Percentiles rank a stretch among this genome's conserved stretches.
Evolutionary conservation across 495 filamentous ascomycete genomes (phyloP).

Genomic region (Aspergillus asperescens): DNA sequence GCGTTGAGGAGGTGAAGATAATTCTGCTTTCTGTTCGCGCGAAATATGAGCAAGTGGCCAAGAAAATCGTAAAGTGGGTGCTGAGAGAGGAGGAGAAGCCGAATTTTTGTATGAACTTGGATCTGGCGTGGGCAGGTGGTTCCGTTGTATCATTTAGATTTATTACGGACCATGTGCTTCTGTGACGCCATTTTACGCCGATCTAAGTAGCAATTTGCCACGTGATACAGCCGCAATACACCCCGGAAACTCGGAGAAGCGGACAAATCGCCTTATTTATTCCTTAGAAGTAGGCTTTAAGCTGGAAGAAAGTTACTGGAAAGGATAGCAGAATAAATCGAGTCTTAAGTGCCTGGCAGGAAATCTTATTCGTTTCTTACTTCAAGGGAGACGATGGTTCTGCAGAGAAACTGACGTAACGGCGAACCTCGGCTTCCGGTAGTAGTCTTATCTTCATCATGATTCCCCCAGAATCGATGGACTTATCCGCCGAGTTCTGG

Average conservation of each 20-base stretch:
- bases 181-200: conserved; percentile 3
- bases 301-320: no score
- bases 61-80: not conserved
- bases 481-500: conserved; percentile 30
- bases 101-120: not conserved
- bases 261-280: no score
- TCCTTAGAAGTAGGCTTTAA: no score
- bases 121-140: not conserved
- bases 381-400: no score
- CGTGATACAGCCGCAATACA: conserved; percentile 1
- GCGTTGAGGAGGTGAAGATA: not conserved
- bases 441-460: conserved; percentile 31
- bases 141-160: not conserved
- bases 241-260: not conserved
- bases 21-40: not conserved
- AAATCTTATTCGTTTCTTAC: no score
- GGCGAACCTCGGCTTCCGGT: conserved; percentile 42
- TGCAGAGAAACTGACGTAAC: conserved; percentile 18
- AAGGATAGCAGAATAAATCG: no score
- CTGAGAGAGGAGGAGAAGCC: not conserved
- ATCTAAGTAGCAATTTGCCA: not conserved
- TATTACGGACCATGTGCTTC: conserved; percentile 2
- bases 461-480: conserved; percentile 30
- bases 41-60: no score
- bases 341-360: no score